phyloP scores from a whole-genome alignment of 2,329 filamentous ascomycete species.

The Colletotrichum eremochloae region DNA sequence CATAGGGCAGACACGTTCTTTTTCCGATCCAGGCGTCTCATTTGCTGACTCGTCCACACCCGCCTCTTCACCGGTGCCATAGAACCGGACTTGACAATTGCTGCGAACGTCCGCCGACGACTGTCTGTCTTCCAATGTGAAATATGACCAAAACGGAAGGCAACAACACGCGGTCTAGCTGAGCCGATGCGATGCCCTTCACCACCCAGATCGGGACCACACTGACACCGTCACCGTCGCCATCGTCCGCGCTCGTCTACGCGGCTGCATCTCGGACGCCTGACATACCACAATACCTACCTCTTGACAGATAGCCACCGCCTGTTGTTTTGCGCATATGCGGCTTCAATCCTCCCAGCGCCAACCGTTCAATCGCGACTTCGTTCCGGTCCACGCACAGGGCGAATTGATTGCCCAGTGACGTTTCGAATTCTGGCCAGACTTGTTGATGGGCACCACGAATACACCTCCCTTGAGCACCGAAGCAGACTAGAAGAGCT shows the following conservation, averaged over 20 bases:
- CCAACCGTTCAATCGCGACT: slow-evolving; percentile 21
- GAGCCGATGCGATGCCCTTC: slow-evolving; percentile 5
- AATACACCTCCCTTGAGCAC: not conserved
- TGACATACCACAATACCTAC: not conserved
- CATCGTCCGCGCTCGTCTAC: not conserved
- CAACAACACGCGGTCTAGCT: slow-evolving; percentile 5
- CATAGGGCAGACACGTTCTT: slow-evolving; percentile 16
- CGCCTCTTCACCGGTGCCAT: slow-evolving; percentile 38
- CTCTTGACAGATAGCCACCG: slow-evolving; percentile 3
- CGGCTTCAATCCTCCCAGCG: slow-evolving; percentile 1
- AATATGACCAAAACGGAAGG: slow-evolving; percentile 25
- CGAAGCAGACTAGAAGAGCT: slow-evolving; percentile 29
- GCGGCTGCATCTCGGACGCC: not conserved
- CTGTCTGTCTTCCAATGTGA: slow-evolving; percentile 31
- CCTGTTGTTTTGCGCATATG: slow-evolving; percentile 2
- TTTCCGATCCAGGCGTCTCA: slow-evolving; percentile 34
- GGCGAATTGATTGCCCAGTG: slow-evolving; percentile 19
- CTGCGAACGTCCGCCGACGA: slow-evolving; percentile 41
- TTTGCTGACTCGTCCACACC: slow-evolving; percentile 32
- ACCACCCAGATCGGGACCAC: slow-evolving; percentile 11
- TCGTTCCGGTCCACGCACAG: slow-evolving; percentile 36
- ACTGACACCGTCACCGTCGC: not conserved
- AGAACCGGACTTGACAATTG: slow-evolving; percentile 39
- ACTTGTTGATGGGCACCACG: not conserved
- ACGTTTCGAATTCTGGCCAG: slow-evolving; percentile 36